Base-by-base conservation (phyloP, 768 basidiomycete genomes). In the Lyophyllum atratum region DNA sequence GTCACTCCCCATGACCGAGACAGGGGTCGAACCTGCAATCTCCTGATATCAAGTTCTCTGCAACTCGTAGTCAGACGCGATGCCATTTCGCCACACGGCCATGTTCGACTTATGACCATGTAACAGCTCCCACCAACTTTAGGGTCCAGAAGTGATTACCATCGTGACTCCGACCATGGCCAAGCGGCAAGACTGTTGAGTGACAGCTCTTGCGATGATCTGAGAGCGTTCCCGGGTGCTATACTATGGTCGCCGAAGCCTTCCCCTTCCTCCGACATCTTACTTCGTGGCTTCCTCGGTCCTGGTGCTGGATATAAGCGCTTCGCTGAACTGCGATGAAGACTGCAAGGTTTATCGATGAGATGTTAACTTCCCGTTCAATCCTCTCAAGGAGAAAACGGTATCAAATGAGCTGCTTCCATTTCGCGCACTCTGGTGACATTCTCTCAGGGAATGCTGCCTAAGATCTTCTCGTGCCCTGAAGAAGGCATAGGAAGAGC, bases 11-110 rank as follows among this genome's bases (percentile, higher is more conserved):
- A 40, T 63, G 64, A 61, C 62, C 60, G 59, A 62, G 62, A 60
- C 85, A 87, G 84, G 85, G 82, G 76, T 87, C 83, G 85, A 86
- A 87, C 85, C 85, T 86, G 84, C 85, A 85, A 86, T 85, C 85
- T 87, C 84, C 84, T 86, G 85, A 85, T 86, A 25, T 22, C 4
- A 5, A 44, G 47, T 42, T 15, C 4, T 12, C n/a, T n/a, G n/a
- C 3, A 37, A 44, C 49, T 88, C 86, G 86, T 88, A 89, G 88
- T 90, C 87, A 90, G 87, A 90, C 88, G 87, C 88, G 89, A 88
- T 90, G 87, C 89, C 89, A 90, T 89, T 90, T 89, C 87, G 88
- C 89, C 89, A 89, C 45, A 49, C 56, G 56, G 52, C 59, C 59
- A 2, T 47, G 29, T 12, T 19, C 3, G 19, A 1, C 10, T 47